Evolutionary conservation across 2,329 filamentous ascomycete species (phyloP), one percentile per base, ranked within the genome.

Genomic region (Acrocalymma vagum): DNA sequence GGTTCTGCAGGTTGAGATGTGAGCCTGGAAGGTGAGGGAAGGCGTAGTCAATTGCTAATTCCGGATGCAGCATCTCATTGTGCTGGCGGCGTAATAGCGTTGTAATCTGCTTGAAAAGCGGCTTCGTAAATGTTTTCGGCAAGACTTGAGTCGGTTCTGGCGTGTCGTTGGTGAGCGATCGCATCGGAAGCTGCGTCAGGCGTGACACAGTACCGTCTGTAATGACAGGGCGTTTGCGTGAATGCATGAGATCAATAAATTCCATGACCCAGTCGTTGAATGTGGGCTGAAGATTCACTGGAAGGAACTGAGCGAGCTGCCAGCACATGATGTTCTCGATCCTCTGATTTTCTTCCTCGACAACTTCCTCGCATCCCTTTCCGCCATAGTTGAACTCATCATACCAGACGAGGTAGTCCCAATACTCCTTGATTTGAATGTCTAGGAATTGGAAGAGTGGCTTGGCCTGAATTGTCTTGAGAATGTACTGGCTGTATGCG

Each of bases 311-410:
- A 29, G 85, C 87, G 64, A 99, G 87, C 69, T 99, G 94, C 95
- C 95, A 99, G 71, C 96, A 89, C 92, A 99, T 97, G 60, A 99
- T 84, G 9, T 88, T 94, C 58, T 96, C 88, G 10, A 97, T 80
- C 3, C 83, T 80, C 65, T 96, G 91, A 29, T 87, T 84, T 57
- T 93, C 90, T 8, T 78, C 78, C 55, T 85, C 85, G 6, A 87
- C 79, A 3, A 96, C 88, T 59, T 94, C 83, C 33, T 86, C 83
- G 54, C 90, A 96, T 4, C 89, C 94, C 62, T 95, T 95, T 46
- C 94, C 94, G 39, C 94, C 95, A 61, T 97, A 97, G 75, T 99
- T 99, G 78, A 93, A 96, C 71, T 96, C 90, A 58, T 99, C 94
- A 56, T 97, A 97, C 94, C 94, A 99, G 4, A 96, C 85, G 0